Base-by-base conservation (phyloP, 2,329 filamentous ascomycete species). In the Clarireedia monteithiana region DNA sequence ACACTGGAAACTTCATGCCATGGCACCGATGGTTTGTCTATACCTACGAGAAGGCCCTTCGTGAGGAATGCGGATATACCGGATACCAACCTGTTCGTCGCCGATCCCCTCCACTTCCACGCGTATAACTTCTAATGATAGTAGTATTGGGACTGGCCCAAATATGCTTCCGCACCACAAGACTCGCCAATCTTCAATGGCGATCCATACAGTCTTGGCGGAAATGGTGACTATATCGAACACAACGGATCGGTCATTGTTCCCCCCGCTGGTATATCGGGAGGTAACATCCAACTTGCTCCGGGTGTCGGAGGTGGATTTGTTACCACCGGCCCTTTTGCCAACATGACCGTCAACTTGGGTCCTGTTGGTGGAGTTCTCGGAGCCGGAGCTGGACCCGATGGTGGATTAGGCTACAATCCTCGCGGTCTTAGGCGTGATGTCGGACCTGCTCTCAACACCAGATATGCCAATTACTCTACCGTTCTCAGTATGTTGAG, bases 161-260 rank as follows among this genome's bases (percentile, higher is more conserved):
- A 72, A 48, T 77, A 75, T 65, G 71, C 74, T 2, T 26, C 30
- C 2, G 72, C 79, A 58, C 70, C 72, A 2, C 61, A 65, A 57
- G 71, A 72, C 46, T 78, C 77, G 0, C 76, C 78, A 12, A 64
- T 81, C 47, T 81, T 83, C 60, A 77, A 80, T 61, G 80, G 80
- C 36, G 76, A 73, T 60, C 73, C 72, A 26, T 75, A 73, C 45
- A 75, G 72, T 53, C 67, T 80, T 70, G 72, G 72, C 23, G 76
- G 77, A 30, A 74, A 80, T 57, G 77, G 78, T n/a, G 68, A 52
- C 1, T 69, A 65, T 42, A 59, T 63, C 9, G 55, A 61, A 6
- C 58, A 67, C 42, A 59, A 61, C 2, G 61, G 62, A 15, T 61
- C 63, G 15, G 48, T 58, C 14, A 27, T 39, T 20, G 30, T 49